Evolutionary conservation across 257 asterid species (phyloP).

Genomic region (Solanum bulbocastanum): DNA sequence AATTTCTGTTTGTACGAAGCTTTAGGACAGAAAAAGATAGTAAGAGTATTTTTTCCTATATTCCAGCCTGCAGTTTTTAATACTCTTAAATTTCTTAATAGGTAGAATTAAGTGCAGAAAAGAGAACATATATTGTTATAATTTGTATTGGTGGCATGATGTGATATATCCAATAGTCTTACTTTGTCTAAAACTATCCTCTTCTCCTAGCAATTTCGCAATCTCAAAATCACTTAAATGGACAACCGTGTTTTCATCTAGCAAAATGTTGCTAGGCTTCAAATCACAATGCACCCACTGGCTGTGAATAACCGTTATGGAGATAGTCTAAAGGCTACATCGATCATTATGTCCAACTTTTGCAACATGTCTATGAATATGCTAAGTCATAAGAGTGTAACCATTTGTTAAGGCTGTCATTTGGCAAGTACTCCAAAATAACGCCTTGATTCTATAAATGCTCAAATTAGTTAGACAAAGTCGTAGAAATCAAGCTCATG

Average conservation of each 20-base stretch:
- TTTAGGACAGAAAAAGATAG: no score
- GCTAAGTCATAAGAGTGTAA: background rate
- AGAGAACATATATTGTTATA: no score
- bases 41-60: no score
- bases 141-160: background rate
- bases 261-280: slow-evolving; percentile 18
- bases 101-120: no score
- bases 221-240: slow-evolving; percentile 20
- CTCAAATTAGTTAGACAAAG: no score
- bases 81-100: no score
- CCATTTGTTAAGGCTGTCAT: background rate
- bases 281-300: slow-evolving; percentile 21
- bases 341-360: background rate
- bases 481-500: no score
- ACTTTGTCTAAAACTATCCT: slow-evolving; percentile 1
- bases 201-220: slow-evolving; percentile 9
- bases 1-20: no score
- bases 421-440: background rate
- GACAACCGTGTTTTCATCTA: slow-evolving; percentile 13
- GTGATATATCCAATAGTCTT: slow-evolving; percentile 16
- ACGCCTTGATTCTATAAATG: background rate
- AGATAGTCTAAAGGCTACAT: slow-evolving; percentile 1
- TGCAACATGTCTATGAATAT: background rate
- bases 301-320: slow-evolving; percentile 5
- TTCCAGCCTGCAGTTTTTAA: no score